These are phyloP conservation scores for Drosera spatulata DNA, from an alignment of 179 eudicot species.

Conservation along the genomic window DNA sequence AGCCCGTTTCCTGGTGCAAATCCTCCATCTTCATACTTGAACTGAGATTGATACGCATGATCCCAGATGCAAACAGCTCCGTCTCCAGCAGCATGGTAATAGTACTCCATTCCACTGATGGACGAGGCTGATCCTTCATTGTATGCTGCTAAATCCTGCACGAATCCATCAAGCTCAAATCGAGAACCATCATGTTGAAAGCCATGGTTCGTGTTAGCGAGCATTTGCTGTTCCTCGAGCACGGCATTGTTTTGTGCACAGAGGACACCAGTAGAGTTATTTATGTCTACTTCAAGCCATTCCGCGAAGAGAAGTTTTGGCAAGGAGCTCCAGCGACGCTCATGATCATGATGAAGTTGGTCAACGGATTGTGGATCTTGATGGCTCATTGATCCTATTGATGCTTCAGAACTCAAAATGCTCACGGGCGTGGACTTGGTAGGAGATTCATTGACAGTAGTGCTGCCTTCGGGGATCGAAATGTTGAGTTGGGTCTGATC, in stretches of 20 bases:
- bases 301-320: slow-evolving; percentile 65
- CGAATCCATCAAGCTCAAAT: slow-evolving; percentile 8
- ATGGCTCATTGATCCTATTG: slow-evolving; percentile 17
- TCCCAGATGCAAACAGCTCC: not conserved
- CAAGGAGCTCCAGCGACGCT: slow-evolving; percentile 6
- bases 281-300: slow-evolving; percentile 41
- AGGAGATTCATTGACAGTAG: slow-evolving; percentile 5
- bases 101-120: slow-evolving; percentile 6
- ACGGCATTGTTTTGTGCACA: not conserved
- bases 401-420: slow-evolving; percentile 20
- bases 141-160: slow-evolving; percentile 9
- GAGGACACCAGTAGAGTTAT: not conserved
- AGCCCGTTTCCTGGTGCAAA: no score
- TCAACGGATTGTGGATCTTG: slow-evolving; percentile 5
- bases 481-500: slow-evolving; percentile 6
- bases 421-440: slow-evolving; percentile 13
- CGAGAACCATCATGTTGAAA: no score
- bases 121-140: slow-evolving; percentile 15
- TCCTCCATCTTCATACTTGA: not conserved
- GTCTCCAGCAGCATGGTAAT: slow-evolving; percentile 5
- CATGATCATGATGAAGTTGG: slow-evolving; percentile 1
- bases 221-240: not conserved
- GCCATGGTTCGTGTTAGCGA: no score
- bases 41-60: slow-evolving; percentile 8
- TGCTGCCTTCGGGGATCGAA: slow-evolving; percentile 7